Percentiles rank a stretch among this genome's conserved stretches.
These are phyloP conservation scores for Heliamphora pulchella DNA, from an alignment of 179 eudicot species.

Conservation along the genomic window DNA sequence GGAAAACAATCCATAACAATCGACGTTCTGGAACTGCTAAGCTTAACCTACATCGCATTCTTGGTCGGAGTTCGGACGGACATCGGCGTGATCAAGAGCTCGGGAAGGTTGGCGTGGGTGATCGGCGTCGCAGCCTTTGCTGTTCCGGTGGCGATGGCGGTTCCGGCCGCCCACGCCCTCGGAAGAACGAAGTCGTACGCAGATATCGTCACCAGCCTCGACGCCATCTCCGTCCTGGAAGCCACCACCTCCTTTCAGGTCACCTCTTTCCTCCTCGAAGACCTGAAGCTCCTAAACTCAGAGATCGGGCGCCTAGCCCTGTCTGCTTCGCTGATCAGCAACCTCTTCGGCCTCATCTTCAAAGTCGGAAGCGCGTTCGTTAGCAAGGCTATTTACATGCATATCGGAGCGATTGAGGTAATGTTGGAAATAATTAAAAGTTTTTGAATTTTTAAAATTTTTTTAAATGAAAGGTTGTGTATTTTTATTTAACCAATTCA, in stretches of 20 bases:
- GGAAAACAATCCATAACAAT: not conserved
- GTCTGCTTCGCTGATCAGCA: conserved; percentile 6
- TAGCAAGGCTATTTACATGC: no score
- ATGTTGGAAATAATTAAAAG: no score
- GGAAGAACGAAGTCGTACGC: not conserved
- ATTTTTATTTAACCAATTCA: no score
- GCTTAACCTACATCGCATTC: not conserved
- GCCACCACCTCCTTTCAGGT: conserved; percentile 10
- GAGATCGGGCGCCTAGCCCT: conserved; percentile 16
- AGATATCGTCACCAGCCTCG: not conserved
- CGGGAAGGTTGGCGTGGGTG: conserved; percentile 1
- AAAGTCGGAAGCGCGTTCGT: not conserved
- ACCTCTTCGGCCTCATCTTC: not conserved
- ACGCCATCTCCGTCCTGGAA: not conserved
- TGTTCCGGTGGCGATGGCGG: not conserved
- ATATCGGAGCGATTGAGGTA: no score
- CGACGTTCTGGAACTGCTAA: not conserved
- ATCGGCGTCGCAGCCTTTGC: not conserved
- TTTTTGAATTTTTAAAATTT: no score
- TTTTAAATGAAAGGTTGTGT: no score
- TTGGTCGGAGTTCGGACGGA: conserved; percentile 14
- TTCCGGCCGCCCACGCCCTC: not conserved
- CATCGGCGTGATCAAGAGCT: not conserved
- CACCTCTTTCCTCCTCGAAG: conserved; percentile 6
- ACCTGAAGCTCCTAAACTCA: conserved; percentile 15